Percentiles rank a stretch among this genome's conserved stretches.
Conservation (phyloP, 1,284 basidiomycete genomes). For the Anthracocystis panici-leucophaei region DNA sequence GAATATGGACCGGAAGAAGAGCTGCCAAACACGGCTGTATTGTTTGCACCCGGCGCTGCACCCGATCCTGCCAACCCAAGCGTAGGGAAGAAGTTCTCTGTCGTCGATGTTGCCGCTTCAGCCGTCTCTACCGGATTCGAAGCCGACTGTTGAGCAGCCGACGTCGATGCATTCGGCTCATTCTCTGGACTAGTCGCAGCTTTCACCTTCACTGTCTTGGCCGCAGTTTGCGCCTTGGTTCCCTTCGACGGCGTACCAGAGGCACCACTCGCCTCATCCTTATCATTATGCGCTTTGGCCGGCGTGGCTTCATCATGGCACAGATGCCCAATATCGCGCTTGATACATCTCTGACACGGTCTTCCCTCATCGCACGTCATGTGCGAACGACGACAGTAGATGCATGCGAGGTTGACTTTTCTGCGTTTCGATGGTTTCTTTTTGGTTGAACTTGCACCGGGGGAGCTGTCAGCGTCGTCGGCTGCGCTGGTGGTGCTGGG, state of each 20-base stretch:
- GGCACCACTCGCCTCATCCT: not conserved
- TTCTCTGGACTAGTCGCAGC: not conserved
- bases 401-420: constrained; percentile 76
- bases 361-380: constrained; percentile 72
- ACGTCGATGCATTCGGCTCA: not conserved
- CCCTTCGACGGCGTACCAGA: constrained; percentile 20
- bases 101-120: not conserved
- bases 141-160: not conserved
- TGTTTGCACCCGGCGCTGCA: not conserved
- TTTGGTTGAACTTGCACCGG: constrained; percentile 11
- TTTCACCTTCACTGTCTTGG: not conserved
- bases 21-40: constrained; percentile 13
- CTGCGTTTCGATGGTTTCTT: constrained; percentile 58
- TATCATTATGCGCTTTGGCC: constrained; percentile 23
- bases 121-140: not conserved
- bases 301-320: constrained; percentile 60
- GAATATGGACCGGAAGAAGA: constrained; percentile 39
- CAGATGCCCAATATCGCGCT: constrained; percentile 71
- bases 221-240: not conserved
- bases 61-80: constrained; percentile 14
- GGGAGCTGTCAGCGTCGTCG: constrained; percentile 22
- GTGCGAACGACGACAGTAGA: constrained; percentile 92
- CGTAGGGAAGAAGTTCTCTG: constrained; percentile 29
- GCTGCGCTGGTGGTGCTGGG: not conserved
- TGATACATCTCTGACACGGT: constrained; percentile 71